These are phyloP conservation scores for Cyberlindnera veronae DNA, from an alignment of 805 yeast genomes.

Conservation along the genomic window DNA sequence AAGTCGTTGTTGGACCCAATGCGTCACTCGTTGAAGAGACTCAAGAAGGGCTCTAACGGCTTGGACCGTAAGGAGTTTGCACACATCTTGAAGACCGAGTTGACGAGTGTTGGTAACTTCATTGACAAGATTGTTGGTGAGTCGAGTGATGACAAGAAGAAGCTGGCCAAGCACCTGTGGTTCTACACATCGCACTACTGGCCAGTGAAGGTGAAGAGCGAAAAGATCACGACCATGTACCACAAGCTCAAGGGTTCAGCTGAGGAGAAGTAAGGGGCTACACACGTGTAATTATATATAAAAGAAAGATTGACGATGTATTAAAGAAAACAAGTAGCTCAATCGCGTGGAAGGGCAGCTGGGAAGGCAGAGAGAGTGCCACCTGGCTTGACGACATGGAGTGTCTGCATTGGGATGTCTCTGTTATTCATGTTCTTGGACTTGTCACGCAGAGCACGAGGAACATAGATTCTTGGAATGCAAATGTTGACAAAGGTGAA, in stretches of 20 bases:
- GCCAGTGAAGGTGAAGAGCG: constrained; percentile 82
- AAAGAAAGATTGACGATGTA: background rate
- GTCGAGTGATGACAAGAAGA: constrained; percentile 32
- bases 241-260: constrained; percentile 42
- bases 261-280: background rate
- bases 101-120: constrained; percentile 70
- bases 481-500: too few relatives aligned
- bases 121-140: constrained; percentile 43
- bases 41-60: constrained; percentile 71
- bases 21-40: constrained; percentile 57
- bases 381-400: too few relatives aligned
- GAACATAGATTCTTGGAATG: too few relatives aligned
- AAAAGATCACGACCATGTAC: constrained; percentile 75
- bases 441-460: too few relatives aligned
- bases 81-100: constrained; percentile 58
- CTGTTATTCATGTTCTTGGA: too few relatives aligned
- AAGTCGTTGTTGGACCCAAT: constrained; percentile 61
- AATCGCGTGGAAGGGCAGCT: too few relatives aligned
- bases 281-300: constrained; percentile 1
- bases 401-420: too few relatives aligned
- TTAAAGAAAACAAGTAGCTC: too few relatives aligned
- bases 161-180: constrained; percentile 69
- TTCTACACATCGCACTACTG: constrained; percentile 78
- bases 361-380: too few relatives aligned
- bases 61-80: constrained; percentile 79